Conservation (phyloP, 768 basidiomycete genomes). For the Guyanaporus albipodus region DNA sequence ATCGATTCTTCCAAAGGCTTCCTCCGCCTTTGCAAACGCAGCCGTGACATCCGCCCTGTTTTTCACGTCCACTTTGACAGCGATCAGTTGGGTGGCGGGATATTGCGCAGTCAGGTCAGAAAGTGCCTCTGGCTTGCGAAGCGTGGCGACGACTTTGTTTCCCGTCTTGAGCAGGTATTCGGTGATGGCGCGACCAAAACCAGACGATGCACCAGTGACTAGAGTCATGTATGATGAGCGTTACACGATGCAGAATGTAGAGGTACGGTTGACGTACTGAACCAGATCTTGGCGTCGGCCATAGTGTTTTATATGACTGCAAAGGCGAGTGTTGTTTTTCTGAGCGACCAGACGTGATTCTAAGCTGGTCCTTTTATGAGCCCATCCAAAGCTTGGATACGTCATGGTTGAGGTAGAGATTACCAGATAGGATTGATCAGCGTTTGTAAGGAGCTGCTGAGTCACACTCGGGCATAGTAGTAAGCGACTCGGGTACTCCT, state of each 20-base stretch:
- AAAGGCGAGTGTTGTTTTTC: too few species aligned
- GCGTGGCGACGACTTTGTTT: slow-evolving; percentile 40
- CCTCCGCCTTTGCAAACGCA: slow-evolving; percentile 27
- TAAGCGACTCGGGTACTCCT: too few species aligned
- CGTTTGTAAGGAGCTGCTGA: too few species aligned
- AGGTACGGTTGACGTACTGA: slow-evolving; percentile 4
- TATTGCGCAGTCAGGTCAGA: slow-evolving; percentile 24
- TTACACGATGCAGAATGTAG: background rate
- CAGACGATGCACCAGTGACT: slow-evolving; percentile 36
- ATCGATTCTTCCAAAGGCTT: slow-evolving; percentile 33
- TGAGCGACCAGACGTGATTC: too few species aligned
- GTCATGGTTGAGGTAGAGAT: too few species aligned
- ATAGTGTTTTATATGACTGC: slow-evolving; percentile 8
- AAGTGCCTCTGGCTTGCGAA: slow-evolving; percentile 36
- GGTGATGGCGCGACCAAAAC: slow-evolving; percentile 35
- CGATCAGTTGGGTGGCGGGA: slow-evolving; percentile 23
- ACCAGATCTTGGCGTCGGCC: slow-evolving; percentile 18
- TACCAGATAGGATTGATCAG: too few species aligned
- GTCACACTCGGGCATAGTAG: too few species aligned
- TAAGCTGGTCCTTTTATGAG: too few species aligned
- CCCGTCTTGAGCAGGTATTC: slow-evolving; percentile 34
- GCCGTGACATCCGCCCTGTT: slow-evolving; percentile 16
- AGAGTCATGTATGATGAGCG: background rate
- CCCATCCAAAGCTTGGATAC: too few species aligned
- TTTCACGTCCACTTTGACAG: slow-evolving; percentile 34